phyloP scores from a whole-genome alignment of 129 eudicot species.

The Erigeron canadensis region DNA sequence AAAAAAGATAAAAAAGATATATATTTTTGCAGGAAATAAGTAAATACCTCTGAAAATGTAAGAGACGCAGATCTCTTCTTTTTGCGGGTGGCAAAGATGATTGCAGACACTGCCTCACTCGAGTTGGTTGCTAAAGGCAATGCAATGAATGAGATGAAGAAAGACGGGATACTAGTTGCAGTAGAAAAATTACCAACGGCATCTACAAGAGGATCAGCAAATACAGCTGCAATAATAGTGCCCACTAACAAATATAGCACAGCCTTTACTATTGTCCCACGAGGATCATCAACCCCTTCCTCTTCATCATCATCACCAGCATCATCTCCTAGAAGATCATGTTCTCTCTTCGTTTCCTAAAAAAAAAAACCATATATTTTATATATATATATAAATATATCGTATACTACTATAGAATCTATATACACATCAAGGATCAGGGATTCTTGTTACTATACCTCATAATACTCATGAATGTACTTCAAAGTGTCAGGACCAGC shows the following conservation, averaged over 20 bases:
- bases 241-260: constrained; percentile 57
- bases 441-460: constrained; percentile 36
- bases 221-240: constrained; percentile 73
- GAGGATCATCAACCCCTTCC: constrained; percentile 65
- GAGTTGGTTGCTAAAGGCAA: constrained; percentile 94
- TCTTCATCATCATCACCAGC: constrained; percentile 68
- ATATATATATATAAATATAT: not conserved
- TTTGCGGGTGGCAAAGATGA: constrained; percentile 78
- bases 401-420: no score
- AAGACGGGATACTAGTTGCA: constrained; percentile 87
- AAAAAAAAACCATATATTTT: constrained; percentile 3
- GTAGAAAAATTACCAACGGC: constrained; percentile 74
- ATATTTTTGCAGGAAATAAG: no score
- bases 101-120: constrained; percentile 92
- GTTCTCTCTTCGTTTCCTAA: constrained; percentile 70
- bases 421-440: no score
- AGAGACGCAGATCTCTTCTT: constrained; percentile 82
- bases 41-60: constrained; percentile 83
- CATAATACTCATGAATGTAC: constrained; percentile 54
- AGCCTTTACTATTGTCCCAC: constrained; percentile 62
- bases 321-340: constrained; percentile 54
- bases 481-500: constrained; percentile 56
- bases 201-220: constrained; percentile 95
- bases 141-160: constrained; percentile 88
- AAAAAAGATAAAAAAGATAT: constrained; percentile 13